Base-by-base conservation (phyloP, 164 flowering plant species). In the Pachysandra terminalis region DNA sequence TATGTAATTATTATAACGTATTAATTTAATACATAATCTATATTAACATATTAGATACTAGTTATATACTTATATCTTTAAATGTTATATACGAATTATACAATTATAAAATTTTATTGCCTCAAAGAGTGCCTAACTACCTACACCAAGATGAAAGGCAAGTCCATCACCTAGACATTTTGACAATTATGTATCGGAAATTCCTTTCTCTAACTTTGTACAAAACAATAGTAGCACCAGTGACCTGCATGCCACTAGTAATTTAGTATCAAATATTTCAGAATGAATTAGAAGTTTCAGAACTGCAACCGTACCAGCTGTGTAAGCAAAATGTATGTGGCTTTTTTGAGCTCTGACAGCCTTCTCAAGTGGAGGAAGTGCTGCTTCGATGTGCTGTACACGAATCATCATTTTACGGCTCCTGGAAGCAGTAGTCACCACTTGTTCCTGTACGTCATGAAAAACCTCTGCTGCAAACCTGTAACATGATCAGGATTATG, bases 401-500 rank as follows among this genome's bases (percentile, higher is more conserved):
- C 98, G 96, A 68, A 68, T 77, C 77, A 73, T 72, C 82, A 93
- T 70, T 66, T 83, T 86, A 74, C 80, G 93, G 77, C 98, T 89
- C 81, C 98, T 86, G 26, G 90, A 77, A 73, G 98, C 81, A 67
- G 95, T 91, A 56, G 74, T 67, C 67, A 77, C 75, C 63, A 91
- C 87, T 76, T 93, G 90, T 75, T 93, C 99, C 73, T 90, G 98
- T 76, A 93, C 76, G 48, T 93, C 97, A 80, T 91, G 99, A 63
- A 92, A 96, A 68, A 96, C 86, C 77, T 96, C 97, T 45, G 91
- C 88, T 51, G 99, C 97, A 82, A 96, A 93, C 73, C 99, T 96
- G 79, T 68, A 81, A 52, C 48, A 57, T 17, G 19, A 35, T 48
- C 64, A 56, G 59, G 64, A 77, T n/a, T n/a, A 32, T 54, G 45